A percentile compares a stretch with the other conserved stretches of the same genome.
These are phyloP conservation scores for Nematodospora anomalae DNA, from an alignment of 1,139 yeast genomes.

Conservation along the genomic window DNA sequence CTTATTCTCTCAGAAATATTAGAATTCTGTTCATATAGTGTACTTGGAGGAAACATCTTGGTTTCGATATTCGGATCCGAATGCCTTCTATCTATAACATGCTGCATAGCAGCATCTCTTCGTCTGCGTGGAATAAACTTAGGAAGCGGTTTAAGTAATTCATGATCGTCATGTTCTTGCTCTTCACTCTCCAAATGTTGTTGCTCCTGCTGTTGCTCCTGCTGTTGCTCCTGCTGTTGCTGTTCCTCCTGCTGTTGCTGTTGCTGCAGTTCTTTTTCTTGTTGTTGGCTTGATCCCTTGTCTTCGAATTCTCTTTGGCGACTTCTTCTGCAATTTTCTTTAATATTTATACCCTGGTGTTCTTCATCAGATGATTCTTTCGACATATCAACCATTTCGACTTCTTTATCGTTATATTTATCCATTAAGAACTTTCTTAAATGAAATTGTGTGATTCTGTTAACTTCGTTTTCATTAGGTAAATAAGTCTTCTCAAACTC, in stretches of 20 bases:
- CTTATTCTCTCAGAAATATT: constrained; percentile 17
- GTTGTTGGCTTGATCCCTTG: background rate
- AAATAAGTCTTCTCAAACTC: constrained; percentile 78
- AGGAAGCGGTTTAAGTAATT: constrained; percentile 5
- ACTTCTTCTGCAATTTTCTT: constrained; percentile 1
- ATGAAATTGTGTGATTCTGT: constrained; percentile 87
- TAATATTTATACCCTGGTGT: background rate
- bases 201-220: background rate
- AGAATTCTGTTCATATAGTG: constrained; percentile 15
- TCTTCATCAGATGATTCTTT: background rate
- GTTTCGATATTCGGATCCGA: constrained; percentile 14
- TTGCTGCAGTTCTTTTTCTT: background rate
- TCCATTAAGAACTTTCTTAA: constrained; percentile 71
- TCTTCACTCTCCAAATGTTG: constrained; percentile 16
- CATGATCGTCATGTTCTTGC: constrained; percentile 4
- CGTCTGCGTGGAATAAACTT: constrained; percentile 11
- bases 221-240: background rate
- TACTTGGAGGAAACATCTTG: constrained; percentile 14
- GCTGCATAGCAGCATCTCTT: constrained; percentile 1
- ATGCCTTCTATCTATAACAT: constrained; percentile 3
- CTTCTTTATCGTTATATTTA: constrained; percentile 32
- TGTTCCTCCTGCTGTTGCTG: background rate
- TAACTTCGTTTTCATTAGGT: constrained; percentile 92
- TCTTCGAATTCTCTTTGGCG: too few relatives aligned
- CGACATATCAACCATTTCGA: constrained; percentile 11